Evolutionary conservation across 2,329 filamentous ascomycete genomes (phyloP).

Genomic region (Ophiostoma populinum): DNA sequence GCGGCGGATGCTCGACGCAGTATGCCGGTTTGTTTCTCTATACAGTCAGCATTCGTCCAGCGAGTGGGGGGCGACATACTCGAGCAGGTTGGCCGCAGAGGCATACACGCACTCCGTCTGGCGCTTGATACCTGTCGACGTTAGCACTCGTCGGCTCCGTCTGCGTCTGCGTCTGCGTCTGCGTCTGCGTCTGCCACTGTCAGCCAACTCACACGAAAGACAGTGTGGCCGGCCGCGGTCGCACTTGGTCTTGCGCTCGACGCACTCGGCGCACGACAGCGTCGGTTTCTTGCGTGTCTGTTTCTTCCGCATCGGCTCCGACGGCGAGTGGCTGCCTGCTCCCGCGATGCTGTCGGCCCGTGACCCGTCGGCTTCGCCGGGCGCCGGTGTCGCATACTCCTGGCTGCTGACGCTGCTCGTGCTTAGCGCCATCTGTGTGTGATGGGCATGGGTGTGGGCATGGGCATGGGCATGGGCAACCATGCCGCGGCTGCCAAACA

Average conservation of each 20-base stretch:
- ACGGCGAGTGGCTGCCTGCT: slow-evolving; percentile 13
- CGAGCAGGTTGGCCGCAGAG: slow-evolving; percentile 57
- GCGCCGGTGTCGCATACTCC: slow-evolving; percentile 8
- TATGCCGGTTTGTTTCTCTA: slow-evolving; percentile 39
- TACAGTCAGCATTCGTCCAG: not conserved
- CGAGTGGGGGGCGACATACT: slow-evolving; percentile 30
- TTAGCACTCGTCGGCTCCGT: slow-evolving; percentile 1
- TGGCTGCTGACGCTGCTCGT: slow-evolving; percentile 10
- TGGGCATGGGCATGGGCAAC: no score
- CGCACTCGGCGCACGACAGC: slow-evolving; percentile 61
- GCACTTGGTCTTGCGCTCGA: slow-evolving; percentile 74
- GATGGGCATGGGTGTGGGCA: not conserved
- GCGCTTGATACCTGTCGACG: slow-evolving; percentile 39
- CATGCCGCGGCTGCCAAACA: slow-evolving; percentile 3
- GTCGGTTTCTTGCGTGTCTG: slow-evolving; percentile 78
- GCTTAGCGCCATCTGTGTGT: slow-evolving; percentile 8
- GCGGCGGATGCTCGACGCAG: slow-evolving; percentile 27
- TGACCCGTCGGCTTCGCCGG: not conserved
- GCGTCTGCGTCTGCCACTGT: no score
- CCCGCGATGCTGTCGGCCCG: not conserved
- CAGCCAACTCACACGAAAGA: slow-evolving; percentile 39
- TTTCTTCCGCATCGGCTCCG: slow-evolving; percentile 42
- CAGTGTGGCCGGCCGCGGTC: slow-evolving; percentile 56
- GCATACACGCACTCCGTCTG: slow-evolving; percentile 63
- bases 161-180: no score